Evolutionary conservation across 129 eudicot genomes (phyloP), one percentile per base, ranked within the genome.

Genomic region (Tagetes patula): DNA sequence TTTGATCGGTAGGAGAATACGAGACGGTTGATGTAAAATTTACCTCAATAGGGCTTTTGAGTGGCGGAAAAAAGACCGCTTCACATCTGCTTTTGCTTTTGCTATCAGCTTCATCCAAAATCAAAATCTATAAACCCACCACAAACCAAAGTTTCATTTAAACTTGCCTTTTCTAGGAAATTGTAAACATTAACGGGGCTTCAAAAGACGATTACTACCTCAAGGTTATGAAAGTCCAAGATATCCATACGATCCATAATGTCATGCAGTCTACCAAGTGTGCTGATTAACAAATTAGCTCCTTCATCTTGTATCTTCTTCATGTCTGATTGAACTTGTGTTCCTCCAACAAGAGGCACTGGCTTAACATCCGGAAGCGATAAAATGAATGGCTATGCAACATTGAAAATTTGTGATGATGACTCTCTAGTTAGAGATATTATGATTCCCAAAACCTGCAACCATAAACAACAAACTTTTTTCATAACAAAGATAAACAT

Each of bases 41-140:
- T 20, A 20, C 27, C 27, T 20, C 27, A 20, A 20, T 20, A 20
- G 27, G 27, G 27, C 27, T 20, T 20, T 20, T 20, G 27, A 20
- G 27, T 20, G 27, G 27, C 27, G 27, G 27, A 20, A 20, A 20
- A 20, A 20, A 20, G 27, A 20, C 27, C 27, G 27, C 27, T 20
- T 20, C 27, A 20, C 27, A 20, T 20, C 27, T 20, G 27, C 27
- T 20, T 20, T 20, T 20, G 27, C 27, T 20, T 20, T 20, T 20
- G 27, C 98, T 87, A 71, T 93, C 98, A 70, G 98, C 98, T 80
- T 93, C 98, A 75, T 93, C 98, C 74, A 93, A 76, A 72, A 93
- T 90, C 80, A 93, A 77, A 60, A 93, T 85, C 98, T 93, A 96
- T 70, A 60, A 83, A 77, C 45, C 50, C 79, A 70, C 27, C 27